Conservation (phyloP, 2,329 filamentous ascomycete genomes). For the Orbilia blumenaviensis region DNA sequence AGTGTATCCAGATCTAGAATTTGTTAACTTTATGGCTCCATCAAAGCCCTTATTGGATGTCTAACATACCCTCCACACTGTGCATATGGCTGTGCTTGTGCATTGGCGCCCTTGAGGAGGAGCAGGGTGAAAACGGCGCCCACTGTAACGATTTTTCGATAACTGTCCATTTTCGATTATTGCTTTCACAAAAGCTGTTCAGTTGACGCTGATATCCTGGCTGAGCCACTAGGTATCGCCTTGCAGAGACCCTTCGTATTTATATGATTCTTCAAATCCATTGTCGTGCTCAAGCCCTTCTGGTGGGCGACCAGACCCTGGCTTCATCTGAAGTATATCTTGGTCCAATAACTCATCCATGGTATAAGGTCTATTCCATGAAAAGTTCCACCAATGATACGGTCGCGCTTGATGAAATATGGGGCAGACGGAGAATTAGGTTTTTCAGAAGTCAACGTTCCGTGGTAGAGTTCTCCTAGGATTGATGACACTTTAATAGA, state of each 20-base stretch:
- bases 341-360: not conserved
- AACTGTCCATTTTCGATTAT: constrained; percentile 9
- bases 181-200: too few relatives aligned
- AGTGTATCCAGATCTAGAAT: constrained; percentile 16
- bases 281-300: not conserved
- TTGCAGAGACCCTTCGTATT: not conserved
- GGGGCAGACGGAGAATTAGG: constrained; percentile 16
- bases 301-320: not conserved
- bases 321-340: not conserved
- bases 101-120: constrained; percentile 13
- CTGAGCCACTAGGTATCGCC: not conserved
- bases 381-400: constrained; percentile 44
- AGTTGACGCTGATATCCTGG: not conserved
- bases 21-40: not conserved
- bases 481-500: not conserved
- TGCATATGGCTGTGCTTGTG: constrained; percentile 27
- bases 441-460: not conserved
- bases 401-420: not conserved
- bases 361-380: constrained; percentile 3
- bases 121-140: constrained; percentile 8
- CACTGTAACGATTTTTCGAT: constrained; percentile 11
- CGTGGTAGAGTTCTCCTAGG: constrained; percentile 16
- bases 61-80: constrained; percentile 39
- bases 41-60: too few relatives aligned
- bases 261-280: not conserved